Base-by-base conservation (phyloP, 2,329 filamentous ascomycete species). In the Boeremia lycopersici region DNA sequence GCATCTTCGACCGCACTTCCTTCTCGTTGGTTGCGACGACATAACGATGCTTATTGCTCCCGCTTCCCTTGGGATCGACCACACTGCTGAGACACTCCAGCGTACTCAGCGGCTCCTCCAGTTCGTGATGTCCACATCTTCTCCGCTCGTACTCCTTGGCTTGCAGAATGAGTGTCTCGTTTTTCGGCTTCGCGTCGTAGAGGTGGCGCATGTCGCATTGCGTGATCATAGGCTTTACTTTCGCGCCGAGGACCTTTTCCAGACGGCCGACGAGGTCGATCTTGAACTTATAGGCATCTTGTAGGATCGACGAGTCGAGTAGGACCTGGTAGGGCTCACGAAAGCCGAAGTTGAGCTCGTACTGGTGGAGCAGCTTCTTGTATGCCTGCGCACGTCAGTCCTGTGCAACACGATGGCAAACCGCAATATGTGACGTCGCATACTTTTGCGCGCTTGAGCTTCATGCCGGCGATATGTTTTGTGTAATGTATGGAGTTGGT, bases 341-440 rank as follows among this genome's bases (percentile, higher is more conserved):
- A 76, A 97, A 97, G 57, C 89, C 89, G 73, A 96, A 97, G 57
- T 86, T 87, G 74, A 93, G 84, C 71, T 88, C 86, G 83, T 93
- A 96, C 72, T 93, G 89, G 77, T 91, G 88, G 88, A 99, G 96
- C 70, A 97, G 86, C 86, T 97, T 97, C 72, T 88, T 86, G 75
- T 91, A 92, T 68, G 89, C 87, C 76, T 90, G 88, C 36, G 81
- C 82, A 56, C 85, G 81, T 90, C 48, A 86, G 86, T 69, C 86
- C 82, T 5, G 35, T 85, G 89, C 89, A 43, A 6, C 23, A 26
- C 10, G 11, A 8, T 10, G 4, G 25, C 11, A 11, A 17, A 28
- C 11, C 7, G 5, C 11, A 36, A 3, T 57, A 45, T 29, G 29
- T 12, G 4, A 6, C 2, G n/a, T 26, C n/a, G 17, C n/a, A 12